phyloP scores from a whole-genome alignment of 2,329 filamentous ascomycete species.

The Colletotrichum liriopes region DNA sequence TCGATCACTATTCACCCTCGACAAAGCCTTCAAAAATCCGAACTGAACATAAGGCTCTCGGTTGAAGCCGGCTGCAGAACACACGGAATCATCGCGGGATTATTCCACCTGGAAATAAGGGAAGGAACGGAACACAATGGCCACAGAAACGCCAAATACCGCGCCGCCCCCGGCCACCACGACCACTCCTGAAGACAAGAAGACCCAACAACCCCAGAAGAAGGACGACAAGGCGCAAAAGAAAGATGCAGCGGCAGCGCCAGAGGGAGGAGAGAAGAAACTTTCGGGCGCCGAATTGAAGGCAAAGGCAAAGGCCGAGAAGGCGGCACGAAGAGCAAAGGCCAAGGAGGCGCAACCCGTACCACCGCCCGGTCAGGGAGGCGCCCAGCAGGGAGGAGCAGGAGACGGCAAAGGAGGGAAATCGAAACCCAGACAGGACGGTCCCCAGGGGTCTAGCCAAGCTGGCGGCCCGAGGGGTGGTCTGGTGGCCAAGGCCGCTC shows the following conservation, averaged over 20 bases:
- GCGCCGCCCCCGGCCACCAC: conserved; percentile 23
- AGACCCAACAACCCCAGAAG: conserved; percentile 29
- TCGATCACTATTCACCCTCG: background rate
- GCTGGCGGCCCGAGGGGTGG: conserved; percentile 51
- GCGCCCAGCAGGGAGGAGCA: conserved; percentile 52
- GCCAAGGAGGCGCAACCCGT: conserved; percentile 71
- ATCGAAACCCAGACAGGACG: conserved; percentile 64
- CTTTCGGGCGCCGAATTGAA: conserved; percentile 86
- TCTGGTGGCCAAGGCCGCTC: conserved; percentile 54
- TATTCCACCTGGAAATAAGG: background rate
- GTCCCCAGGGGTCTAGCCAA: conserved; percentile 46
- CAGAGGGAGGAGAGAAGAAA: conserved; percentile 63
- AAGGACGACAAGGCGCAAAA: conserved; percentile 31
- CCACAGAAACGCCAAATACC: conserved; percentile 37
- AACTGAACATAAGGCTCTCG: background rate
- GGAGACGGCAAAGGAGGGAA: conserved; percentile 65
- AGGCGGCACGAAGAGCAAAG: conserved; percentile 86
- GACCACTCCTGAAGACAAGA: conserved; percentile 24
- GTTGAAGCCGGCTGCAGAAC: background rate
- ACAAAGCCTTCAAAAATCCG: background rate
- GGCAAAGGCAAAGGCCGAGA: conserved; percentile 91
- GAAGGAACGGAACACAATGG: conserved; percentile 24
- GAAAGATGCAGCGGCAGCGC: conserved; percentile 14
- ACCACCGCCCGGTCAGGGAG: conserved; percentile 56
- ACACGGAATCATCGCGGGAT: background rate